A percentile compares a stretch with the other conserved stretches of the same genome.
Conservation (phyloP, 257 asterid species). For the Forsythia suspensa region DNA sequence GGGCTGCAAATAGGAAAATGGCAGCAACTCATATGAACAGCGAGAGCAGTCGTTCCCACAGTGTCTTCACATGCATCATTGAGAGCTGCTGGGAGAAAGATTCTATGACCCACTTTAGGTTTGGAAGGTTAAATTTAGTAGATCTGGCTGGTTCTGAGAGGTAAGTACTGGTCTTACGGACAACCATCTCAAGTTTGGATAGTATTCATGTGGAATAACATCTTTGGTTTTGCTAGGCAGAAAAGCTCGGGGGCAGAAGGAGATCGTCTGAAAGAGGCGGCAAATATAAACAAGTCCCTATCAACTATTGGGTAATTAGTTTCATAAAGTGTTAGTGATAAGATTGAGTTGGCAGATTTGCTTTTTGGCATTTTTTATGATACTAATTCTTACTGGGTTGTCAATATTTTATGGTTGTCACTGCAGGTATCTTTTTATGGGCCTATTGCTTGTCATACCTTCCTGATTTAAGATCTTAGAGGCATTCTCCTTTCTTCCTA, state of each 20-base stretch:
- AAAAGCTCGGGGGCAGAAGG: conserved; percentile 92
- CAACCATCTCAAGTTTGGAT: conserved; percentile 17
- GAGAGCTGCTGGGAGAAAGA: conserved; percentile 90
- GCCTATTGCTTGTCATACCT: neutral
- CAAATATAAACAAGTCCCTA: conserved; percentile 79
- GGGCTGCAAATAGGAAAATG: conserved; percentile 80
- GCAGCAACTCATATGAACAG: conserved; percentile 85
- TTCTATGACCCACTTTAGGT: conserved; percentile 72
- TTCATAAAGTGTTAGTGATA: conserved; percentile 13
- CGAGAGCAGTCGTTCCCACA: conserved; percentile 90
- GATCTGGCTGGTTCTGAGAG: conserved; percentile 96
- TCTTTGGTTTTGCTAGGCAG: conserved; percentile 52
- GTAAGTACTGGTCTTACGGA: conserved; percentile 32
- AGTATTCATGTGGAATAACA: conserved; percentile 13
- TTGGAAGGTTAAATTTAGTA: conserved; percentile 80
- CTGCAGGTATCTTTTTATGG: neutral
- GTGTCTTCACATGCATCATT: conserved; percentile 83
- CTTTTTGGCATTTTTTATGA: neutral
- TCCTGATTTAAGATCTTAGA: neutral
- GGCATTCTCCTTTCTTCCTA: neutral
- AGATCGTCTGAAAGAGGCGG: conserved; percentile 88
- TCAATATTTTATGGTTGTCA: neutral
- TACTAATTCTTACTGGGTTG: neutral
- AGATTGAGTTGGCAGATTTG: neutral
- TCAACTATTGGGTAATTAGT: conserved; percentile 80